A percentile compares a stretch with the other conserved stretches of the same genome.
Conservation (phyloP, 495 filamentous ascomycete species). For the Diplogelasinospora grovesii region DNA sequence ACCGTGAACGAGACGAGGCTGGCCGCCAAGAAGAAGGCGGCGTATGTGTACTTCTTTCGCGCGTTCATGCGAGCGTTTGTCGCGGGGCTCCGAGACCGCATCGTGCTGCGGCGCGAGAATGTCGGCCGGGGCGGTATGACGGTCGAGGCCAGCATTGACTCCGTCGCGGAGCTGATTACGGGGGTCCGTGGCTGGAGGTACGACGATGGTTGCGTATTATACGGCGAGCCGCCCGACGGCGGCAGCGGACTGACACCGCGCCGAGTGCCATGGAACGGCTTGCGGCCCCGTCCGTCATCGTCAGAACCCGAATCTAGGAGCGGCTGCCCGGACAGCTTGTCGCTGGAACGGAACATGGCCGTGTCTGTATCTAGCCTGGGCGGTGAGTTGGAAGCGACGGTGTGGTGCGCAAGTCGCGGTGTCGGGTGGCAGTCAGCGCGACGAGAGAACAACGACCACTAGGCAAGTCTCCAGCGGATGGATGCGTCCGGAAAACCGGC, state of each 20-base stretch:
- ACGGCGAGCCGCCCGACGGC: neutral
- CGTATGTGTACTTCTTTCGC: slow-evolving; percentile 76
- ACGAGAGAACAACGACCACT: too few relatives aligned
- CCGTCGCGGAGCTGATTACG: too few relatives aligned
- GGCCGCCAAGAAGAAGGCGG: slow-evolving; percentile 70
- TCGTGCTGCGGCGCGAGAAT: slow-evolving; percentile 16
- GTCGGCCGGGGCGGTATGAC: slow-evolving; percentile 1
- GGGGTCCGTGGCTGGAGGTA: slow-evolving; percentile 1
- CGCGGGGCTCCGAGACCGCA: slow-evolving; percentile 26
- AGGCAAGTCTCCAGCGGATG: neutral
- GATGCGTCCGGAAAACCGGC: too few relatives aligned
- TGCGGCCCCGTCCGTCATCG: slow-evolving; percentile 10
- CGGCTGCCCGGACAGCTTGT: slow-evolving; percentile 8
- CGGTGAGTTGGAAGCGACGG: neutral
- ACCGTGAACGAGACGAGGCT: slow-evolving; percentile 76
- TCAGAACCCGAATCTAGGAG: slow-evolving; percentile 8
- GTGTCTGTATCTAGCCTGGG: neutral
- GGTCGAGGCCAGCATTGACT: too few relatives aligned
- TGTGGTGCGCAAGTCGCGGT: neutral
- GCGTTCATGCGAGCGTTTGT: slow-evolving; percentile 48
- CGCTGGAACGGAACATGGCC: slow-evolving; percentile 10
- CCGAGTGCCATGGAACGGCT: slow-evolving; percentile 3
- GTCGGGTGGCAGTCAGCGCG: neutral
- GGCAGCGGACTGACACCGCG: slow-evolving; percentile 5
- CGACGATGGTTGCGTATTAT: neutral